These are phyloP conservation scores for Halteria grandinella DNA, from an alignment of 73 alveolate species.

Conservation along the genomic window DNA sequence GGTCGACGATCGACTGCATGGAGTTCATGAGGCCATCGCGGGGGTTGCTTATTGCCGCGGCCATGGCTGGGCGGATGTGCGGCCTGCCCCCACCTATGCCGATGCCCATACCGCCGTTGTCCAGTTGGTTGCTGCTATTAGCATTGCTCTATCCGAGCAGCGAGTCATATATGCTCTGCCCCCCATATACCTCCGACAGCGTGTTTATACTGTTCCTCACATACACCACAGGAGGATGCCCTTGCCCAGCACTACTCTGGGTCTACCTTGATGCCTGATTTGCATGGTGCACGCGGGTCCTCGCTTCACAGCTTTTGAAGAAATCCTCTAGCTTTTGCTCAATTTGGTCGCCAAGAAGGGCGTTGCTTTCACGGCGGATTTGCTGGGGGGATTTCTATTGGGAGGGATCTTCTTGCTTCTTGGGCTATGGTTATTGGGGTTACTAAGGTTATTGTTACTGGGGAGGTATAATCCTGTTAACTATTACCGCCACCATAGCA, in stretches of 20 bases:
- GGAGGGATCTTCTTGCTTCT: background rate
- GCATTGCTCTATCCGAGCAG: background rate
- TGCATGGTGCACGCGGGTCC: no score
- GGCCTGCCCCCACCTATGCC: no score
- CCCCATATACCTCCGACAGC: background rate
- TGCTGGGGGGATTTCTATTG: background rate
- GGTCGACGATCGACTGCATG: no score
- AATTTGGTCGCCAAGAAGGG: constrained; percentile 16
- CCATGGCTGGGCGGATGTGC: no score
- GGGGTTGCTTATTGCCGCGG: no score
- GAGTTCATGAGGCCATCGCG: no score
- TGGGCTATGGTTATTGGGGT: background rate
- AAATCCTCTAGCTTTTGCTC: constrained; percentile 24
- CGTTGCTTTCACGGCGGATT: constrained; percentile 10
- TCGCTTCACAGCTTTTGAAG: constrained; percentile 4
- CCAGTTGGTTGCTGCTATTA: background rate
- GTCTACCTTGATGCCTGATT: no score
- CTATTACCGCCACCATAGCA: constrained; percentile 2
- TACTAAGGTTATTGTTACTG: background rate
- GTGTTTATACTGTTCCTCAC: background rate
- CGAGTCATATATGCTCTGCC: background rate
- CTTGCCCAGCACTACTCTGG: background rate
- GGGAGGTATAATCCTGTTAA: constrained; percentile 11
- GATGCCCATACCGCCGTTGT: no score
- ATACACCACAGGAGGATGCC: background rate